A percentile compares a stretch with the other conserved stretches of the same genome.
phyloP scores from a whole-genome alignment of 192 early-diverging fungal genomes.

The Powellomyces hirtus region DNA sequence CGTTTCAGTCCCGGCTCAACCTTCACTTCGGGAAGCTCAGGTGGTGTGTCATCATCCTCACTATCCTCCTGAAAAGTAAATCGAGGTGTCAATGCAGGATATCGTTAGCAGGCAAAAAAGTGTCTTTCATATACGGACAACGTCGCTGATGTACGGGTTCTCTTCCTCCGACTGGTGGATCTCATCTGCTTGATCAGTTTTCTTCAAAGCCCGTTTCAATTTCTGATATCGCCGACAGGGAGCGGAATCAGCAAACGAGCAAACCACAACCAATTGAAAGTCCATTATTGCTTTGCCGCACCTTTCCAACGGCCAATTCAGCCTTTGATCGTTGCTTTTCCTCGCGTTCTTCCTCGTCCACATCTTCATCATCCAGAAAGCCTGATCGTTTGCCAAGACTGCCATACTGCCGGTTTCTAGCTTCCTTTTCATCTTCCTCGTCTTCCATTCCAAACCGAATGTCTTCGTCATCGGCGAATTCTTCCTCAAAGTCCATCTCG shows the following conservation, averaged over 20 bases:
- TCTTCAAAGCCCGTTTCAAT: slow-evolving; percentile 34
- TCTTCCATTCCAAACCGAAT: slow-evolving; percentile 50
- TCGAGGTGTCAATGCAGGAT: background rate
- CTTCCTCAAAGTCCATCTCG: slow-evolving; percentile 46
- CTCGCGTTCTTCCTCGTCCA: slow-evolving; percentile 26
- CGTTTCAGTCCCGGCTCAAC: background rate
- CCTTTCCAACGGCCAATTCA: background rate
- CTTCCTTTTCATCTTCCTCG: slow-evolving; percentile 51
- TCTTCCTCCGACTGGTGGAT: slow-evolving; percentile 36
- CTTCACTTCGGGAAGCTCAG: slow-evolving; percentile 3
- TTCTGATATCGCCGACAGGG: too few species aligned
- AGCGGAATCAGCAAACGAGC: too few species aligned
- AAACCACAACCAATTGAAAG: too few species aligned
- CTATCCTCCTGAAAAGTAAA: slow-evolving; percentile 3
- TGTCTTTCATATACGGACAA: slow-evolving; percentile 7
- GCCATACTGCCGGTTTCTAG: slow-evolving; percentile 38
- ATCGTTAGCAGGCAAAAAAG: background rate
- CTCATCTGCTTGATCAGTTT: slow-evolving; percentile 24
- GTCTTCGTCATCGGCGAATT: slow-evolving; percentile 50
- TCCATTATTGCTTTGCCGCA: too few species aligned
- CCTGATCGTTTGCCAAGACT: slow-evolving; percentile 18
- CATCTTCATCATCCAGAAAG: slow-evolving; percentile 36
- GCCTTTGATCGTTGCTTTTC: slow-evolving; percentile 2
- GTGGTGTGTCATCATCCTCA: slow-evolving; percentile 23
- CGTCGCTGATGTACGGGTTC: slow-evolving; percentile 38